A percentile compares a stretch with the other conserved stretches of the same genome.
These are phyloP conservation scores for Amylostereum areolatum DNA, from an alignment of 1,284 basidiomycete genomes.

Conservation along the genomic window DNA sequence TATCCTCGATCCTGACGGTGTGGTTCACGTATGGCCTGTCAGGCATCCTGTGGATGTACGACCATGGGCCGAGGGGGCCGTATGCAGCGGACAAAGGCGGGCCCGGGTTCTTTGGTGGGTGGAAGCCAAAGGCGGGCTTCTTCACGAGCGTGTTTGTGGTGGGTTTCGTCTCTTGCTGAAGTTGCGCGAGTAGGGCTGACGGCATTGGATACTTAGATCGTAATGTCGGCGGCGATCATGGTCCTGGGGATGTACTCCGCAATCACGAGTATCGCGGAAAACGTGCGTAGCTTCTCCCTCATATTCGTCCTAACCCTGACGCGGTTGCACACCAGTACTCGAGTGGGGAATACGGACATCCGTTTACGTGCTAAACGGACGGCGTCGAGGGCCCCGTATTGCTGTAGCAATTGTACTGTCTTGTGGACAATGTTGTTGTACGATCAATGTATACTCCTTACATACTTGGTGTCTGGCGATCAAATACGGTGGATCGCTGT, in stretches of 20 bases:
- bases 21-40: constrained; percentile 9
- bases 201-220: neutral
- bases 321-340: neutral
- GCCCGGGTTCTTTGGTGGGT: neutral
- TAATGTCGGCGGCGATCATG: constrained; percentile 7
- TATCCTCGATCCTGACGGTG: constrained; percentile 7
- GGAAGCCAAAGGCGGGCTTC: neutral
- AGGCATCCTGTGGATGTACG: constrained; percentile 7
- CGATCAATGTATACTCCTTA: too few relatives aligned
- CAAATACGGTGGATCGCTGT: too few relatives aligned
- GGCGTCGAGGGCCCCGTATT: too few relatives aligned
- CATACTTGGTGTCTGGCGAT: too few relatives aligned
- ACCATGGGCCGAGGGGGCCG: constrained; percentile 2
- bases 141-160: constrained; percentile 5
- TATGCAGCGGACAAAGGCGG: neutral
- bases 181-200: neutral
- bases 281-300: neutral
- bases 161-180: neutral
- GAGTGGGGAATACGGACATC: constrained; percentile 2
- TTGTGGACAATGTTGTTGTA: too few relatives aligned
- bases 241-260: constrained; percentile 6
- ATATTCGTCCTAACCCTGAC: neutral
- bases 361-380: constrained; percentile 2
- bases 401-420: too few relatives aligned
- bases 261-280: constrained; percentile 5